Percentiles rank a stretch among this genome's conserved stretches.
These are phyloP conservation scores for Vigna mungo DNA, from an alignment of 306 rosid genomes.

Conservation along the genomic window DNA sequence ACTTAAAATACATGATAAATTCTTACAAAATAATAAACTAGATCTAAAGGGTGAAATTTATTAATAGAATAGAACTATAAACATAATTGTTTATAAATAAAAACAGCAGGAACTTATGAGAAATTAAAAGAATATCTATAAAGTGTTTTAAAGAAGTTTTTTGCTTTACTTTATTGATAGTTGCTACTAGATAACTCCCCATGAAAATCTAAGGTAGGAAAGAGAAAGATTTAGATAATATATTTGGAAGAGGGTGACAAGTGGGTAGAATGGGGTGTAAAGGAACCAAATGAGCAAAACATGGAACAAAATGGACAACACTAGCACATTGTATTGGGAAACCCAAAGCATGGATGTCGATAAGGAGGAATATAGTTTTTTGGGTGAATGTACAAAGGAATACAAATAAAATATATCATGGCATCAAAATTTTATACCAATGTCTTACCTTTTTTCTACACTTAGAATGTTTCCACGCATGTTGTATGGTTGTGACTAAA, in stretches of 20 bases:
- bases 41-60: too few species aligned
- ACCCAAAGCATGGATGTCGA: constrained; percentile 10
- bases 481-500: constrained; percentile 1
- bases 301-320: constrained; percentile 13
- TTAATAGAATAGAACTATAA: too few species aligned
- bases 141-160: background rate
- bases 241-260: constrained; percentile 29
- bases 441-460: constrained; percentile 45
- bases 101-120: too few species aligned
- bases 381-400: constrained; percentile 27
- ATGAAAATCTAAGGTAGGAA: background rate
- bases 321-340: constrained; percentile 23
- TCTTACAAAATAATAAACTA: too few species aligned
- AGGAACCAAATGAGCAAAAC: background rate
- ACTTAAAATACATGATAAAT: too few species aligned
- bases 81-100: too few species aligned
- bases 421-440: constrained; percentile 15
- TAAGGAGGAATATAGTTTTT: constrained; percentile 25
- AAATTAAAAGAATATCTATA: too few species aligned
- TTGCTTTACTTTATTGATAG: background rate
- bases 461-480: constrained; percentile 22
- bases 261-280: background rate
- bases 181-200: background rate
- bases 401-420: constrained; percentile 14
- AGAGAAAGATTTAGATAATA: constrained; percentile 1